These are phyloP conservation scores for Ascochyta clinopodiicola DNA, from an alignment of 2,329 filamentous ascomycete genomes.

Conservation along the genomic window DNA sequence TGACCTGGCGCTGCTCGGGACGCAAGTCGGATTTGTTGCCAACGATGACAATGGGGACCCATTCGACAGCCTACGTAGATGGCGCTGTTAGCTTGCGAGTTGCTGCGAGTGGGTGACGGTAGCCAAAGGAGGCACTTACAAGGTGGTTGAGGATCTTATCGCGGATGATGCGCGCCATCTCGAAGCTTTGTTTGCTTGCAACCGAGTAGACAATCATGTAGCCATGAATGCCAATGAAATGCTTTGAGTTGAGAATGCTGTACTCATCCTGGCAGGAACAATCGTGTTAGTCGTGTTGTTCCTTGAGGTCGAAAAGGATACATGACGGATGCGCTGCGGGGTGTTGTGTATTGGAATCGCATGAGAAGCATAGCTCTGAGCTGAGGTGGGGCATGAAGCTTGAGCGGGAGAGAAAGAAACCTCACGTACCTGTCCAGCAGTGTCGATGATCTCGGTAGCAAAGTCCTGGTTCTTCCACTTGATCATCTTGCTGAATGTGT, in stretches of 20 bases:
- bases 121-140: slow-evolving; percentile 59
- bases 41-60: slow-evolving; percentile 91
- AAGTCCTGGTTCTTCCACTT: slow-evolving; percentile 92
- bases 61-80: slow-evolving; percentile 76
- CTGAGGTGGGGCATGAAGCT: slow-evolving; percentile 23
- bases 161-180: slow-evolving; percentile 94
- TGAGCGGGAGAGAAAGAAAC: slow-evolving; percentile 27
- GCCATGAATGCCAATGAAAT: slow-evolving; percentile 98
- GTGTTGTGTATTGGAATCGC: background rate
- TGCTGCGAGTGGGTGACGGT: background rate
- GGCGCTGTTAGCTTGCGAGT: background rate
- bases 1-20: slow-evolving; percentile 91
- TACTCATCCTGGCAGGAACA: slow-evolving; percentile 79
- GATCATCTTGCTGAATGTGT: slow-evolving; percentile 96
- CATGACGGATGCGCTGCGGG: background rate
- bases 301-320: background rate
- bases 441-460: slow-evolving; percentile 97
- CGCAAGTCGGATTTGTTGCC: slow-evolving; percentile 97
- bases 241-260: slow-evolving; percentile 96
- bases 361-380: background rate
- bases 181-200: slow-evolving; percentile 88
- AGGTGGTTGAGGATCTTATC: slow-evolving; percentile 98
- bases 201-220: slow-evolving; percentile 99
- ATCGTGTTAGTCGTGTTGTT: slow-evolving; percentile 29
- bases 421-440: slow-evolving; percentile 80